Base-by-base conservation (phyloP, 163 green algal genomes). In the Chlamydomonas reinhardtii region DNA sequence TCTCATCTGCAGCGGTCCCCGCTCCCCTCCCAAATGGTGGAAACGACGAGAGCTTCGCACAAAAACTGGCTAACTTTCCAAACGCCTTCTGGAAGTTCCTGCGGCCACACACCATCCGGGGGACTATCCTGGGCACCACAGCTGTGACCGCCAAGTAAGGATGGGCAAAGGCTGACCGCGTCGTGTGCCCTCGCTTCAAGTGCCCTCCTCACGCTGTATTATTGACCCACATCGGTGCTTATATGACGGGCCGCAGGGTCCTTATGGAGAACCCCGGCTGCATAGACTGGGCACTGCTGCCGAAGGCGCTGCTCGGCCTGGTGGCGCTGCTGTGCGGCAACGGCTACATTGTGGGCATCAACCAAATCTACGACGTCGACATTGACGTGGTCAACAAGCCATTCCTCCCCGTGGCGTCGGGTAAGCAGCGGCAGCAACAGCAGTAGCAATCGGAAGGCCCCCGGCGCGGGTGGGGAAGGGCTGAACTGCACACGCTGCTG, bases 341-440 rank as follows among this genome's bases (percentile, higher is more conserved):
- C 90, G 97, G 97, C 35, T 99, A 98, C 94, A 99, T 99, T 82
- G 98, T 99, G 68, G 98, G 98, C 82, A 99, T 99, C 95, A 99
- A 99, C 89, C 97, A 99, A 91, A 98, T 99, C 34, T 99, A 99
- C 86, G 98, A 99, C 76, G 97, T 99, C 25, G 94, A 98, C 66
- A 99, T 99, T 37, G 98, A 99, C 88, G 90, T 92, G 24, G 94
- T 99, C 64, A 99, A 99, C 93, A 99, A 99, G 91, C 98, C 98
- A 24, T 99, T 98, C 92, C 93, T 99, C 71, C 98, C 98, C 4
- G 92, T 99, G 16, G 98, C 98, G 4, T 93, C 96, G 73, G 96
- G 96, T 93, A 39, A 35, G 64, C 11, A 17, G 48, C 48, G 9
- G 48, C 48, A 56, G 48, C 48, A 19, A 14, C 48, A 19, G 48